Evolutionary conservation across 2,329 filamentous ascomycete species (phyloP).

Genomic region (Fusarium solani-melongenae): DNA sequence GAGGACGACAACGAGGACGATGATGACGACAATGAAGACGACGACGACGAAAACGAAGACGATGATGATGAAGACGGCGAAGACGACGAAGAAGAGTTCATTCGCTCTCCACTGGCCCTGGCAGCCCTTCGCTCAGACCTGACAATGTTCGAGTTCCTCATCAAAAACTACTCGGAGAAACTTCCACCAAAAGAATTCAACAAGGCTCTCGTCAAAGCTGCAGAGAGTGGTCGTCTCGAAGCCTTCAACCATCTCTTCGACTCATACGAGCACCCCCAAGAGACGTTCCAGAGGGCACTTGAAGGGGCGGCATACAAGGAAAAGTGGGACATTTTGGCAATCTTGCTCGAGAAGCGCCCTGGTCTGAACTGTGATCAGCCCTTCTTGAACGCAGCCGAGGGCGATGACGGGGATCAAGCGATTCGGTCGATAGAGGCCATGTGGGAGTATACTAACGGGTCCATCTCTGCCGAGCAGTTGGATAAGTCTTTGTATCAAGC

Average conservation of each 20-base stretch:
- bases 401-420: slow-evolving; percentile 46
- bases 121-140: slow-evolving; percentile 52
- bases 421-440: slow-evolving; percentile 50
- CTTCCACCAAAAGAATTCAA: slow-evolving; percentile 53
- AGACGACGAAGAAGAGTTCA: slow-evolving; percentile 15
- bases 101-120: slow-evolving; percentile 50
- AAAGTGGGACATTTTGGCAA: slow-evolving; percentile 53
- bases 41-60: too few species aligned
- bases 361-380: slow-evolving; percentile 50
- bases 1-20: neutral
- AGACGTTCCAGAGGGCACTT: slow-evolving; percentile 50
- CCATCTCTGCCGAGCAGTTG: slow-evolving; percentile 46
- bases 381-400: slow-evolving; percentile 48
- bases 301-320: slow-evolving; percentile 45
- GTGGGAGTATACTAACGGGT: slow-evolving; percentile 52
- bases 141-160: slow-evolving; percentile 55
- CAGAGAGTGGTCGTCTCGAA: slow-evolving; percentile 52
- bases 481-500: slow-evolving; percentile 52
- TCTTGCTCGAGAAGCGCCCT: slow-evolving; percentile 48
- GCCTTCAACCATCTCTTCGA: slow-evolving; percentile 52
- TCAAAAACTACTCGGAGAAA: slow-evolving; percentile 53
- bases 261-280: slow-evolving; percentile 46
- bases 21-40: neutral
- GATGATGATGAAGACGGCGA: neutral
- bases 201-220: slow-evolving; percentile 53